Evolutionary conservation across 192 early-diverging fungal species (phyloP).

Genomic region (Mortierella alpina): DNA sequence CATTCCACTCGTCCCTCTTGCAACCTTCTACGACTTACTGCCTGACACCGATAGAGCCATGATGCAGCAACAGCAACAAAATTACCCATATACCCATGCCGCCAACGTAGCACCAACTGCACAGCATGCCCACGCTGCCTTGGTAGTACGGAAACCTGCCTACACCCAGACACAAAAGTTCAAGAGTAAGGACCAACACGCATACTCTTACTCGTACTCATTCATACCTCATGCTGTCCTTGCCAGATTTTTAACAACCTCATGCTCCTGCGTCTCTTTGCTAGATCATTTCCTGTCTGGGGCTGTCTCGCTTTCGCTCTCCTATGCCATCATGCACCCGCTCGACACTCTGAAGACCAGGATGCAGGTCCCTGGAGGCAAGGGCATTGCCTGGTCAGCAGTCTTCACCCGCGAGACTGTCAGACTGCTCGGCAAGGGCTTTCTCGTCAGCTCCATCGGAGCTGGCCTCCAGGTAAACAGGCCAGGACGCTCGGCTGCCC

Average conservation of each 20-base stretch:
- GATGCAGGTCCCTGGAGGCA: constrained; percentile 69
- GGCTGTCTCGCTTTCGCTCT: constrained; percentile 68
- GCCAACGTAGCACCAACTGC: constrained; percentile 15
- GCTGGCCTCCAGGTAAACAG: constrained; percentile 72
- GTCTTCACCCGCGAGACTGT: constrained; percentile 64
- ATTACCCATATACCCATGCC: constrained; percentile 31
- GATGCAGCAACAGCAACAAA: constrained; percentile 41
- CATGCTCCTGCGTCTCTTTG: constrained; percentile 4
- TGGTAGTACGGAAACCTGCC: constrained; percentile 28
- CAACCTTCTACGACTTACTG: background rate
- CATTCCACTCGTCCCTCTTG: background rate
- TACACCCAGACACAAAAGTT: constrained; percentile 49
- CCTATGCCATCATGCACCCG: constrained; percentile 82
- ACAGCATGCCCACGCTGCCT: constrained; percentile 6
- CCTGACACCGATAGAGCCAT: constrained; percentile 3
- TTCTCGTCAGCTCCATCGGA: constrained; percentile 73
- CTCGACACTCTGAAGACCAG: constrained; percentile 80
- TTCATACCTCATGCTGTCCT: background rate
- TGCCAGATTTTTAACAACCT: background rate
- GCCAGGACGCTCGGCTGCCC: background rate
- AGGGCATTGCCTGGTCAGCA: constrained; percentile 49
- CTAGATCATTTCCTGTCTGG: constrained; percentile 75
- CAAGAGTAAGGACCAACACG: constrained; percentile 31
- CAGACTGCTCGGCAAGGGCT: constrained; percentile 68
- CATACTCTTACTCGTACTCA: too few relatives aligned